phyloP scores from a whole-genome alignment of 768 basidiomycete species.

The Hirschioporus abietinus region DNA sequence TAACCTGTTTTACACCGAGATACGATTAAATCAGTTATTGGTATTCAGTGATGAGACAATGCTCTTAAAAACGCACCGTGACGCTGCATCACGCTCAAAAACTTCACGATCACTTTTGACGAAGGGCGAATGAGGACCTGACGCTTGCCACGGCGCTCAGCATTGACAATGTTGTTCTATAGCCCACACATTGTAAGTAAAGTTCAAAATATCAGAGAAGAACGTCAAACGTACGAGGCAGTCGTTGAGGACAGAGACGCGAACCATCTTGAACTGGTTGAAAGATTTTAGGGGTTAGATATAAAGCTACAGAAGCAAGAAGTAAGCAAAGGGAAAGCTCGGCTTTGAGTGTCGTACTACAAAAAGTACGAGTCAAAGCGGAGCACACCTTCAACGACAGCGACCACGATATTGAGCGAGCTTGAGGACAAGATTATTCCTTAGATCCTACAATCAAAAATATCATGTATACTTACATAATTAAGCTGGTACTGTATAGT shows the following conservation, averaged over 20 bases:
- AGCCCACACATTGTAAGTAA: background rate
- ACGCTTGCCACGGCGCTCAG: slow-evolving; percentile 98
- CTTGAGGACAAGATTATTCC: background rate
- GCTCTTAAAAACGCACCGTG: slow-evolving; percentile 63
- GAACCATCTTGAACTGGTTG: slow-evolving; percentile 63
- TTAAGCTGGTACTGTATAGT: background rate
- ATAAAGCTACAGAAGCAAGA: slow-evolving; percentile 22
- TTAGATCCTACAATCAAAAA: background rate
- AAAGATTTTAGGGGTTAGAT: slow-evolving; percentile 12
- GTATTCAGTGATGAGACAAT: slow-evolving; percentile 21
- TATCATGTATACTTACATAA: background rate
- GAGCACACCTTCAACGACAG: background rate
- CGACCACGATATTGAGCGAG: background rate
- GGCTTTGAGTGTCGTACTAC: slow-evolving; percentile 79
- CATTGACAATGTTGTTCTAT: slow-evolving; percentile 98
- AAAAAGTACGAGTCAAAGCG: slow-evolving; percentile 72
- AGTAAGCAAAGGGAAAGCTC: slow-evolving; percentile 42
- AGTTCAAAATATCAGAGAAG: slow-evolving; percentile 5
- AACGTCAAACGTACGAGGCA: slow-evolving; percentile 36
- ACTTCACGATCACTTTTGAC: slow-evolving; percentile 97
- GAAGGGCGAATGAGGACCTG: slow-evolving; percentile 97
- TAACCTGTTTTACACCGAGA: slow-evolving; percentile 53
- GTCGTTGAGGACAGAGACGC: slow-evolving; percentile 82
- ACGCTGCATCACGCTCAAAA: slow-evolving; percentile 90
- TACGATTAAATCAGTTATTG: slow-evolving; percentile 14